Base-by-base conservation (phyloP, 1,139 yeast species). In the Yamadazyma trypodendri region DNA sequence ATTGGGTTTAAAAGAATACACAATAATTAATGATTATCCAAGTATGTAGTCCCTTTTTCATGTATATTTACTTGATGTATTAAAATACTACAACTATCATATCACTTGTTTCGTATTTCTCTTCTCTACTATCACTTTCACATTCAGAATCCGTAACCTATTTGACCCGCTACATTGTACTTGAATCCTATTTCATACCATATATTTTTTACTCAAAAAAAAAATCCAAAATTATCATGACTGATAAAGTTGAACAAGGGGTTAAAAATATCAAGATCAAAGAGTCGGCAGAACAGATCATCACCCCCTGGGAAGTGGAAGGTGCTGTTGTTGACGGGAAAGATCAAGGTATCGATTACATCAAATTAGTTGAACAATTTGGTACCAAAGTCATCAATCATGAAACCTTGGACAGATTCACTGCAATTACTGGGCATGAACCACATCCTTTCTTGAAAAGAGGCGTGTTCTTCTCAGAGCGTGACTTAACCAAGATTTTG, bases 301-400 rank as follows among this genome's bases (percentile, higher is more conserved):
- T 94, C 49, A 94, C 98, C 0, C 98, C 98, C 33, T 92, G 98
- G 97, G 97, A 92, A 59, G 99, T 94, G 20, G 96, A 87, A 63
- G 99, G 98, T 43, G 98, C 97, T 3, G 95, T 90, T 33, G 96
- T 87, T 36, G 95, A 89, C 54, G 99, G 99, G 34, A 72, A 84
- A 55, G 78, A 85, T 15, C 89, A 84, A 58, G 90, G 81, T 24
- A 90, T 92, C 49, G 97, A 92, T 65, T 92, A 92, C 62, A 92
- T 85, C 45, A 87, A 87, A 63, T 74, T 92, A 51, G 84, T 88
- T 51, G 69, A 72, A 47, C 88, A 86, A 59, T 92, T 92, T 56
- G 99, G 99, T 48, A 90, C 98, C 34, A 80, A 71, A 46, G 71
- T 74, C 36, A 81, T 92, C 52, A 72, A 80, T 12, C 65, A 72